phyloP scores from a whole-genome alignment of 2,329 filamentous ascomycete genomes.

The Fusarium denticulatum region DNA sequence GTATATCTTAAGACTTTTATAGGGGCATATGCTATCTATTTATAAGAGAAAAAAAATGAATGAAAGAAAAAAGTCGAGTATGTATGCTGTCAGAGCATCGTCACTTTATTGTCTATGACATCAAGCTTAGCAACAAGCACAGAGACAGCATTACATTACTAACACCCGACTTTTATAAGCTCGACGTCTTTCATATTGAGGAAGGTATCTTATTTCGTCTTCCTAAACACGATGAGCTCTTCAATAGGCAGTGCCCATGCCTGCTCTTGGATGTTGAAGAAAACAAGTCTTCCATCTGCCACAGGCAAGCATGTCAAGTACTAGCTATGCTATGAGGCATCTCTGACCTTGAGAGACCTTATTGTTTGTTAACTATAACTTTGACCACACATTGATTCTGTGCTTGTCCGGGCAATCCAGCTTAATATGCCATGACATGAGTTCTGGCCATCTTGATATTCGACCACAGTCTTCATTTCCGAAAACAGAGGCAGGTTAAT shows the following conservation, averaged over 20 bases:
- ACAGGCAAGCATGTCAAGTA: not conserved
- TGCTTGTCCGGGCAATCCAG: not conserved
- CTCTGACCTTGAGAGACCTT: not conserved
- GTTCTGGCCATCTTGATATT: not conserved
- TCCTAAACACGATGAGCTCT: not conserved
- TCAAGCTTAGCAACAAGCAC: not conserved
- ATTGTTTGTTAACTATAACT: not conserved
- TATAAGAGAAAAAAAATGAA: too few relatives aligned
- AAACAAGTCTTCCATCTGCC: not conserved
- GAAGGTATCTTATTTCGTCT: not conserved
- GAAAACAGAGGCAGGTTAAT: not conserved
- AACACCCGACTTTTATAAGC: not conserved
- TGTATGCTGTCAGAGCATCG: slow-evolving; percentile 16
- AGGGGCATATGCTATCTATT: not conserved
- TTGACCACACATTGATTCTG: not conserved
- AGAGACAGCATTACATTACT: not conserved
- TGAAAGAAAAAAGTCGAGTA: not conserved
- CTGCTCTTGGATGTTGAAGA: not conserved
- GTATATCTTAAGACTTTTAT: not conserved
- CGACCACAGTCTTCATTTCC: not conserved
- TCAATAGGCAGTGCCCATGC: not conserved
- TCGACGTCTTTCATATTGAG: too few relatives aligned
- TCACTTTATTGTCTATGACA: slow-evolving; percentile 11
- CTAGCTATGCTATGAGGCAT: not conserved
- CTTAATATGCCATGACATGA: not conserved